Evolutionary conservation across 163 green algal genomes (phyloP).

Genomic region (Botryococcus braunii): DNA sequence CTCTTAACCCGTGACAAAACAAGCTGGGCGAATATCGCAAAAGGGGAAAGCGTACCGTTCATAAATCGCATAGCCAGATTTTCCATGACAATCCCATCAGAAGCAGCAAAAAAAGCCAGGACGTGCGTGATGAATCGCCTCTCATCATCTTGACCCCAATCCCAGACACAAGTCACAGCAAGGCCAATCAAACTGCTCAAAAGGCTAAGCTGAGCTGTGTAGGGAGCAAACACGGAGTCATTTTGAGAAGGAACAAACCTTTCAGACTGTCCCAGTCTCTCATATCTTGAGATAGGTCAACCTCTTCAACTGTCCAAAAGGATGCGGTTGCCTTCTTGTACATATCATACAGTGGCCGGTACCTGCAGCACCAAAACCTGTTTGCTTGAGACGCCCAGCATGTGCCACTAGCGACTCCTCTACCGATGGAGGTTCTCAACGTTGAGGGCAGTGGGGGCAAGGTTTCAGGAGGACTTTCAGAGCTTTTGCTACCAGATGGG

Average conservation of each 20-base stretch:
- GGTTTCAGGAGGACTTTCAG: not conserved
- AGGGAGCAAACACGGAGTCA: too few species aligned
- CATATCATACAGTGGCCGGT: constrained; percentile 46
- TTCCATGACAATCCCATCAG: constrained; percentile 81
- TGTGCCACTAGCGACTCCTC: not conserved
- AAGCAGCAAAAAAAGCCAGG: constrained; percentile 83
- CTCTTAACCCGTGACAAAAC: not conserved
- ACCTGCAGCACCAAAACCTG: constrained; percentile 21
- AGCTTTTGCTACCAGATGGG: not conserved
- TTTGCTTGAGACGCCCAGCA: not conserved
- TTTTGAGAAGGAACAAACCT: too few species aligned
- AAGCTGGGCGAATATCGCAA: not conserved
- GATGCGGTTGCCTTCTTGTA: constrained; percentile 72
- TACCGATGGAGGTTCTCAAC: too few species aligned
- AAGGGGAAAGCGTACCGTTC: constrained; percentile 19
- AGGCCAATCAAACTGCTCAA: not conserved
- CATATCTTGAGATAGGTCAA: constrained; percentile 66
- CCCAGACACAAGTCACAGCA: too few species aligned
- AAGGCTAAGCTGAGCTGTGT: too few species aligned
- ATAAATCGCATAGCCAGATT: constrained; percentile 66
- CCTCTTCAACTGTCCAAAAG: constrained; percentile 79
- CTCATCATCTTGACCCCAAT: constrained; percentile 61
- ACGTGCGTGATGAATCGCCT: constrained; percentile 73
- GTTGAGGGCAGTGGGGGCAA: not conserved
- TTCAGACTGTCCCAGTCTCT: constrained; percentile 62